Percentiles rank a stretch among this genome's conserved stretches.
phyloP scores from a whole-genome alignment of 139 green algal species.

The Limnomonas spitsbergensis region DNA sequence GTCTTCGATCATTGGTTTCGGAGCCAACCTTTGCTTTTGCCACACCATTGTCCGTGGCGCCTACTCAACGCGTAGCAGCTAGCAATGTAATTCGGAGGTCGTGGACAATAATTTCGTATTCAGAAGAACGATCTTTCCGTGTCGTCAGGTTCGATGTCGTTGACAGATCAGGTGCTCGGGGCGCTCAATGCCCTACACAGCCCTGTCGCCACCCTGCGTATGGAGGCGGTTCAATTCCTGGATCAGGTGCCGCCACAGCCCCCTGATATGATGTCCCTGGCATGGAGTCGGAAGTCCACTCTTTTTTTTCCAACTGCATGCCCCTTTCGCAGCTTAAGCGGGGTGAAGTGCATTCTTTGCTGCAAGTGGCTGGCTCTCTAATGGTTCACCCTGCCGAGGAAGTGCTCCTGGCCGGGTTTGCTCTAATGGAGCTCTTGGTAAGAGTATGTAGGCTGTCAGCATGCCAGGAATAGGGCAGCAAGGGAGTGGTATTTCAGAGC shows the following conservation, averaged over 20 bases:
- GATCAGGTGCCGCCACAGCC: not conserved
- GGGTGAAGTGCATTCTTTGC: not conserved
- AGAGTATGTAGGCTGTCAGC: not conserved
- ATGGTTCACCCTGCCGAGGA: not conserved
- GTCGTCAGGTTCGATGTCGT: not conserved
- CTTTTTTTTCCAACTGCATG: no score
- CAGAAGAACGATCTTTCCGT: no score
- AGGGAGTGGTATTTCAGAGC: no score
- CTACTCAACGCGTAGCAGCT: no score
- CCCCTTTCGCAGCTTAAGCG: conserved; percentile 1
- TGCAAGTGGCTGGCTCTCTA: not conserved
- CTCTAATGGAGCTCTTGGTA: not conserved
- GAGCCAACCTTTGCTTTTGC: no score
- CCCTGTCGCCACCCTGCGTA: not conserved
- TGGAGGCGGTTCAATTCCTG: not conserved
- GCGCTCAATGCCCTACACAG: not conserved
- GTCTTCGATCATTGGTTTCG: no score
- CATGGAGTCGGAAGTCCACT: no score
- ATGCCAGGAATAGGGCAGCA: not conserved
- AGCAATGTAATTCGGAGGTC: no score
- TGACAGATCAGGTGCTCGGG: not conserved
- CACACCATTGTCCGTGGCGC: no score
- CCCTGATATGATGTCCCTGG: not conserved
- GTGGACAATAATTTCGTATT: no score
- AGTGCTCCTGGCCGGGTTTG: conserved; percentile 1